Conservation (phyloP, 305 asterid genomes). For the Stenogyne calaminthoides region DNA sequence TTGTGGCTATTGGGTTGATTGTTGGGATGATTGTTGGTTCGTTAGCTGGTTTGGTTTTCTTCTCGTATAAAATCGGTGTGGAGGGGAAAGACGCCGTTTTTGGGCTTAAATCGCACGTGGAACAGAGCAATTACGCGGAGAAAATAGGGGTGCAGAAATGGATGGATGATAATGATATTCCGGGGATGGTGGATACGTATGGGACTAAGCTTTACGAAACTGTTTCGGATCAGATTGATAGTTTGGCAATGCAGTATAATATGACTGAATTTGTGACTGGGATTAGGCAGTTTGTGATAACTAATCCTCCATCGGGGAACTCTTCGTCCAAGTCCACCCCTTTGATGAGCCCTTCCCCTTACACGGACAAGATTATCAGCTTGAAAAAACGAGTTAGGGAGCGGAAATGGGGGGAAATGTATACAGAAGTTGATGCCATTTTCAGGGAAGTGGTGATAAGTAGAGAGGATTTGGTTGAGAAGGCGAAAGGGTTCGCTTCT, state of each 20-base stretch:
- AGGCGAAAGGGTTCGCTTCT: conserved; percentile 83
- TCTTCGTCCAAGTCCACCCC: conserved; percentile 55
- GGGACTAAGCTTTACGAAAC: conserved; percentile 76
- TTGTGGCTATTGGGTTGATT: conserved; percentile 87
- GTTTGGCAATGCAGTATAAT: conserved; percentile 81
- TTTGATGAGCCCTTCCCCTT: conserved; percentile 63
- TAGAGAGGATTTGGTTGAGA: conserved; percentile 75
- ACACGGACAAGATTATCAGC: conserved; percentile 68
- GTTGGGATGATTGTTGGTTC: conserved; percentile 79
- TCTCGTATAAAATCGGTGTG: conserved; percentile 81
- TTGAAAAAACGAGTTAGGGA: conserved; percentile 59
- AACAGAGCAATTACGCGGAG: conserved; percentile 88
- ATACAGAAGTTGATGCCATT: conserved; percentile 60
- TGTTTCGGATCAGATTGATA: conserved; percentile 76
- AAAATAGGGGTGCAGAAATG: conserved; percentile 80
- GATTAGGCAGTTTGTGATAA: conserved; percentile 66
- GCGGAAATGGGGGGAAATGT: conserved; percentile 79
- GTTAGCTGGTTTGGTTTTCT: conserved; percentile 64
- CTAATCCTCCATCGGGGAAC: conserved; percentile 39
- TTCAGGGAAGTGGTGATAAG: conserved; percentile 73
- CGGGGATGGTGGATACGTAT: conserved; percentile 84
- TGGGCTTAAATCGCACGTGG: conserved; percentile 77
- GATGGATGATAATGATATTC: conserved; percentile 97
- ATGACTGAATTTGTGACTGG: conserved; percentile 80
- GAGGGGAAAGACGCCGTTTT: conserved; percentile 92